Percentiles rank a stretch among this genome's conserved stretches.
phyloP scores from a whole-genome alignment of 1,284 basidiomycete species.

The Ustilago shanxiensis region DNA sequence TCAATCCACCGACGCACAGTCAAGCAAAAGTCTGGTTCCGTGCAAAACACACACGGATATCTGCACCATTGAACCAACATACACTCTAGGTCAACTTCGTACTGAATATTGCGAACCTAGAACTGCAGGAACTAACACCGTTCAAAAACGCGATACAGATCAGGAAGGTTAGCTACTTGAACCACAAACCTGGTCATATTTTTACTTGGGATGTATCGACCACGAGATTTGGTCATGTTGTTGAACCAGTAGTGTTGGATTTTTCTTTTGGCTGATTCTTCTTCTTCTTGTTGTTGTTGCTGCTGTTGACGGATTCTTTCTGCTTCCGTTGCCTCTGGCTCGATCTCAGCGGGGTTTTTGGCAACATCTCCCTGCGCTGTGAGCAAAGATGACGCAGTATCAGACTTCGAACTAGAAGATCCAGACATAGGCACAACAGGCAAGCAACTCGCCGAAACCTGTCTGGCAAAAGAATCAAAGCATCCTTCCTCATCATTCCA shows the following conservation, averaged over 20 bases:
- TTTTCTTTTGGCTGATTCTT: slow-evolving; percentile 12
- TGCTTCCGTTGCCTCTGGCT: slow-evolving; percentile 4
- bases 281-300: slow-evolving; percentile 8
- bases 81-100: too few species aligned
- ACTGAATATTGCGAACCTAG: too few species aligned
- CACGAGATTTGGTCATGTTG: slow-evolving; percentile 50
- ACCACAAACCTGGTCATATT: slow-evolving; percentile 40
- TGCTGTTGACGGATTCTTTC: too few species aligned
- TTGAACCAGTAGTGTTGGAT: slow-evolving; percentile 62
- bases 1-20: too few species aligned
- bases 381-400: neutral
- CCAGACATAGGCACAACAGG: slow-evolving; percentile 71
- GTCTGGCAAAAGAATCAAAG: slow-evolving; percentile 85
- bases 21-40: too few species aligned
- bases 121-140: slow-evolving; percentile 46
- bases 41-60: too few species aligned
- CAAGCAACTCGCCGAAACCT: slow-evolving; percentile 75
- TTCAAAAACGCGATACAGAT: slow-evolving; percentile 69
- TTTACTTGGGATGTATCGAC: slow-evolving; percentile 35
- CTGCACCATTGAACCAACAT: too few species aligned
- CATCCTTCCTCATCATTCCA: slow-evolving; percentile 89
- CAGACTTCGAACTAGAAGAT: too few species aligned
- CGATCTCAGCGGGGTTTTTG: neutral
- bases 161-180: slow-evolving; percentile 64
- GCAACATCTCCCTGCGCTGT: neutral